Base-by-base conservation (phyloP, 2,329 filamentous ascomycete genomes). In the Cytospora mali region DNA sequence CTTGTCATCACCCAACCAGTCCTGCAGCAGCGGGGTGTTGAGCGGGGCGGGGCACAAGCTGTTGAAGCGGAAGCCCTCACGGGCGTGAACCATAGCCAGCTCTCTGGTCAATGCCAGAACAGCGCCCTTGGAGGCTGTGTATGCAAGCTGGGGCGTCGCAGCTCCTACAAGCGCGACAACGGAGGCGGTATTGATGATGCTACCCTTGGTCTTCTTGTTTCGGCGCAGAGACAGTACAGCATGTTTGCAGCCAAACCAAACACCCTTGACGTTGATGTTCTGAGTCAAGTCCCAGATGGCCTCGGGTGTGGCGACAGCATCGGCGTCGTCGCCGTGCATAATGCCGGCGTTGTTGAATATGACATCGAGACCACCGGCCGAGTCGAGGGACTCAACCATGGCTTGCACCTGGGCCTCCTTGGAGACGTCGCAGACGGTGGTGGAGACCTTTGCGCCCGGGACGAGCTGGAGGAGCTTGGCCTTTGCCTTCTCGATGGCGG, bases 261-360 rank as follows among this genome's bases (percentile, higher is more conserved):
- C 93, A 50, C 93, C 93, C 85, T 97, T 97, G 76, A 97, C 93
- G 77, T 97, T 97, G 81, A 97, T 96, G 75, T 87, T 88, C 66
- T 96, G 92, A 5, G 93, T 97, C 68, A 96, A 80, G 72, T 97
- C 92, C 93, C 93, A 97, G 80, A 97, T 93, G 71, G 86, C 88
- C 80, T 97, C 92, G 56, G 91, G 88, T 1, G 93, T 97, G 74
- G 89, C 85, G 74, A 96, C 80, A 55, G 93, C 92, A 75, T 92
- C 88, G 72, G 85, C 88, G 75, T 93, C 90, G 62, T 89, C 82
- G 54, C 87, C 88, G 79, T 97, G 93, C 93, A 97, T 97, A 76
- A 97, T 97, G 61, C 93, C 93, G 27, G 93, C 93, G 75, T 97
- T 97, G 86, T 97, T 97, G 87, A 97, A 97, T 71, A 97, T 91